Base-by-base conservation (phyloP, 805 yeast species). In the Candida morakotiae region DNA sequence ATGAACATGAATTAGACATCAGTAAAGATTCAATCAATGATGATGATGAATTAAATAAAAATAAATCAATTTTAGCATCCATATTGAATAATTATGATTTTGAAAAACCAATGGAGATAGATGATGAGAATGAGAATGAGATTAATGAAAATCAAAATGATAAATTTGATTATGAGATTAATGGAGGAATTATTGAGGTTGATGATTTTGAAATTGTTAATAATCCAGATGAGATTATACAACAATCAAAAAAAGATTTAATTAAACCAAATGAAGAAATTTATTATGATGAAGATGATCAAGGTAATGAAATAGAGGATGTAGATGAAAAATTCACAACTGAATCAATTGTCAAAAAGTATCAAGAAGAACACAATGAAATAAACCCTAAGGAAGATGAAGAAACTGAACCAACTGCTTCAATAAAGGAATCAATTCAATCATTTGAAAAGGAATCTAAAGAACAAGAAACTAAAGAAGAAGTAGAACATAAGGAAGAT, bases 261-360 rank as follows among this genome's bases (percentile, higher is more conserved):
- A 55, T 52, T 28, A 48, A 48, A 29, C 61, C 65, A 3, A 36
- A 42, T 6, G 61, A 52, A 19, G 62, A 58, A 34, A 51, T 52
- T 3, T 59, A 64, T 39, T 65, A 55, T 34, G 62, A 58, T 31
- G 72, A 66, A 44, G 56, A 56, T 39, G 71, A 65, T 40, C 67
- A 61, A 39, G 71, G 69, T 1, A 64, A 67, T 40, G 70, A 64
- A 15, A 33, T 64, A 28, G 71, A 64, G 31, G 67, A 59, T 33
- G 47, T 58, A 28, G 55, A 55, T 8, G 39, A 46, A 15, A 46
- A 46, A 21, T 45, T 50, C 13, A 44, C 62, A 6, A 59, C 63
- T 2, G 67, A 62, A 34, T 60, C 58, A 1, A 49, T 55, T 15
- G 49, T 50, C 35, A 35, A 46, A 14, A 42, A 48, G 31, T 58